Percentiles rank a stretch among this genome's conserved stretches.
phyloP scores from a whole-genome alignment of 2,329 filamentous ascomycete species.

The Cercospora brassicicola region DNA sequence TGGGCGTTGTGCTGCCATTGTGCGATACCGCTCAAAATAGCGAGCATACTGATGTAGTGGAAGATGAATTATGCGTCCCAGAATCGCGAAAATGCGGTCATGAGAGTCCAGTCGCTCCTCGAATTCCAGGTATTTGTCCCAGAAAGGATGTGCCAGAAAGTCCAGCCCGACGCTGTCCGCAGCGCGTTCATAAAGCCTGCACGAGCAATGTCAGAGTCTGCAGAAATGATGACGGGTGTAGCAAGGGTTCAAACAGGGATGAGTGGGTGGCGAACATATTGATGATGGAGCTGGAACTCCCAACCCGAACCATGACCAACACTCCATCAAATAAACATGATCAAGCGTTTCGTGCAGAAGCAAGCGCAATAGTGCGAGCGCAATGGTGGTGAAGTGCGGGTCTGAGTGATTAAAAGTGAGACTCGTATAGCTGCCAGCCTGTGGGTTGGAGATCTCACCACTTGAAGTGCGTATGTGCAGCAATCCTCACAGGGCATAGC shows the following conservation, averaged over 20 bases:
- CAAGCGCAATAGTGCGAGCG: conserved; percentile 19
- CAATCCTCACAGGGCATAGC: conserved; percentile 21
- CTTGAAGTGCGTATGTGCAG: conserved; percentile 19
- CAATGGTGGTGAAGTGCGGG: conserved; percentile 21
- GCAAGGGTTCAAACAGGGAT: conserved; percentile 37
- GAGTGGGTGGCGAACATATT: conserved; percentile 37
- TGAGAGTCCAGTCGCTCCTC: conserved; percentile 85
- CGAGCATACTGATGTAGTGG: conserved; percentile 94
- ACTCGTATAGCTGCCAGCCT: conserved; percentile 30
- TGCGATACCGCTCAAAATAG: conserved; percentile 89
- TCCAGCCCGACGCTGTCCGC: conserved; percentile 83
- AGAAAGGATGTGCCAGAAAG: conserved; percentile 92
- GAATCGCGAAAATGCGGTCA: conserved; percentile 81
- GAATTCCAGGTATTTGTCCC: conserved; percentile 98
- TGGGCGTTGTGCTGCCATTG: conserved; percentile 70
- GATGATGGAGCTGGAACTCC: conserved; percentile 20
- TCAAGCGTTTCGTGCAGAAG: conserved; percentile 20
- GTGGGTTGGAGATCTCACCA: conserved; percentile 37
- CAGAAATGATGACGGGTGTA: conserved; percentile 5
- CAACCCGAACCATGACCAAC: conserved; percentile 14
- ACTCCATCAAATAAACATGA: conserved; percentile 12
- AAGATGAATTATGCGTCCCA: conserved; percentile 79
- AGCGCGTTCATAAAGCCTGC: conserved; percentile 87
- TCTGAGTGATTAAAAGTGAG: conserved; percentile 36
- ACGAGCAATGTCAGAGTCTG: conserved; percentile 43